Percentiles rank a stretch among this genome's conserved stretches.
These are phyloP conservation scores for Tephrocybe sp. DNA, from an alignment of 768 basidiomycete genomes.

Conservation along the genomic window DNA sequence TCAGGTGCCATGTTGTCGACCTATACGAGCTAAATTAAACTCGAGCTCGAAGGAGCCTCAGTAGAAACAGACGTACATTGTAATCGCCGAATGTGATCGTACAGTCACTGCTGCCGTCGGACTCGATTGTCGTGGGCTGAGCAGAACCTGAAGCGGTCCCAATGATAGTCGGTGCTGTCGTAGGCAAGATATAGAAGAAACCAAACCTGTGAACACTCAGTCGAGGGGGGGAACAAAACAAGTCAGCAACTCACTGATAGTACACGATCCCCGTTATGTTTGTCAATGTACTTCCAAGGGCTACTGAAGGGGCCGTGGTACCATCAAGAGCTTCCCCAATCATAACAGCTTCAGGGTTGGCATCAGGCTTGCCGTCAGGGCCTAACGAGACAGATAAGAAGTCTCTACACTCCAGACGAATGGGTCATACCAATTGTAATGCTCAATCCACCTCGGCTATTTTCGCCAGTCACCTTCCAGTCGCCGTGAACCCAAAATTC, in stretches of 20 bases:
- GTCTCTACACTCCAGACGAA: not conserved
- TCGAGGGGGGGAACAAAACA: not conserved
- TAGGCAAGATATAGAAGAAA: constrained; percentile 57
- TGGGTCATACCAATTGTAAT: constrained; percentile 42
- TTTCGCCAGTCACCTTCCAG: constrained; percentile 57
- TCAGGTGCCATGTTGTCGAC: constrained; percentile 58
- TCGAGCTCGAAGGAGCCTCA: no score
- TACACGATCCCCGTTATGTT: constrained; percentile 58
- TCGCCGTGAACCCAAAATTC: constrained; percentile 62
- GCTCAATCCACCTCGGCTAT: constrained; percentile 54
- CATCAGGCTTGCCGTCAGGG: constrained; percentile 49
- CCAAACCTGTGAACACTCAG: constrained; percentile 34
- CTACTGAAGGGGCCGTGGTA: constrained; percentile 46
- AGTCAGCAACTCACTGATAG: constrained; percentile 44
- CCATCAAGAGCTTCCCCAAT: constrained; percentile 56
- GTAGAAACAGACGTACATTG: constrained; percentile 55
- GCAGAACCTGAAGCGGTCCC: constrained; percentile 33
- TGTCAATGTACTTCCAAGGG: constrained; percentile 43
- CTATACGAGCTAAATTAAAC: constrained; percentile 25
- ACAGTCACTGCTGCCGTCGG: constrained; percentile 35
- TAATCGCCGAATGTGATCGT: constrained; percentile 58
- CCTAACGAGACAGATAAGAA: constrained; percentile 28
- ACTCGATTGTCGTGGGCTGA: constrained; percentile 39
- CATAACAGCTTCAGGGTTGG: constrained; percentile 57
- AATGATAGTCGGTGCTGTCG: constrained; percentile 51